Percentiles rank a stretch among this genome's conserved stretches.
Evolutionary conservation across 768 basidiomycete species (phyloP).

Genomic region (Pleurotus giganteus): DNA sequence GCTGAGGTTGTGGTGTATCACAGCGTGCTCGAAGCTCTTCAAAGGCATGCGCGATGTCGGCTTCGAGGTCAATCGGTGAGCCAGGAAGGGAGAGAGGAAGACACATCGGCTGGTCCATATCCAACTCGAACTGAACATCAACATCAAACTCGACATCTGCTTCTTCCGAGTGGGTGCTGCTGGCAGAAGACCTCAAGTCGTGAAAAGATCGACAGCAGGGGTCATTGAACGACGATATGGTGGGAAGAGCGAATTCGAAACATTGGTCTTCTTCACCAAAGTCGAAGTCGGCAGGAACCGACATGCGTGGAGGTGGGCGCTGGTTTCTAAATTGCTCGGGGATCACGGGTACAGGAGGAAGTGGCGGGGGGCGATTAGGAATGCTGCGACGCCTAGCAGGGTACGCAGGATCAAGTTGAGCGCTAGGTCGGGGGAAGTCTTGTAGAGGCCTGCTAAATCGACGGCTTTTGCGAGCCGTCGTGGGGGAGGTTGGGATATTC

Average conservation of each 20-base stretch:
- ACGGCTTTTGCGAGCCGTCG: background rate
- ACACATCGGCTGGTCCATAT: conserved; percentile 31
- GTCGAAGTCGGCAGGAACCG: conserved; percentile 3
- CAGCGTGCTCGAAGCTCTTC: conserved; percentile 27
- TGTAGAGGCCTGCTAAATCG: background rate
- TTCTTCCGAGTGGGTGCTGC: conserved; percentile 26
- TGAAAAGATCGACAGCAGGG: background rate
- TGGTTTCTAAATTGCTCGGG: background rate
- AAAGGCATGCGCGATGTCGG: conserved; percentile 34
- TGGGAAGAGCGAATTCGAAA: background rate
- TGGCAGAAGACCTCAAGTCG: too few relatives aligned
- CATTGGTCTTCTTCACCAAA: background rate
- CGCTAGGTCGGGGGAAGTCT: background rate
- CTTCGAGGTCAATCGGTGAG: conserved; percentile 40
- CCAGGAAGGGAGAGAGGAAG: conserved; percentile 39
- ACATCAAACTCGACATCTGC: conserved; percentile 29
- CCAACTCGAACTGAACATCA: conserved; percentile 35
- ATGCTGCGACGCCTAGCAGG: background rate
- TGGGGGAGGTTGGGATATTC: background rate
- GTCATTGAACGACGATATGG: background rate
- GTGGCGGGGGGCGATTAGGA: background rate
- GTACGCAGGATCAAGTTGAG: background rate
- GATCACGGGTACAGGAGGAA: background rate
- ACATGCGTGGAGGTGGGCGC: conserved; percentile 3
- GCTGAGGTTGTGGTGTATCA: background rate